These are phyloP conservation scores for Albatrellus sp. DNA, from an alignment of 1,284 basidiomycete species.

Conservation along the genomic window DNA sequence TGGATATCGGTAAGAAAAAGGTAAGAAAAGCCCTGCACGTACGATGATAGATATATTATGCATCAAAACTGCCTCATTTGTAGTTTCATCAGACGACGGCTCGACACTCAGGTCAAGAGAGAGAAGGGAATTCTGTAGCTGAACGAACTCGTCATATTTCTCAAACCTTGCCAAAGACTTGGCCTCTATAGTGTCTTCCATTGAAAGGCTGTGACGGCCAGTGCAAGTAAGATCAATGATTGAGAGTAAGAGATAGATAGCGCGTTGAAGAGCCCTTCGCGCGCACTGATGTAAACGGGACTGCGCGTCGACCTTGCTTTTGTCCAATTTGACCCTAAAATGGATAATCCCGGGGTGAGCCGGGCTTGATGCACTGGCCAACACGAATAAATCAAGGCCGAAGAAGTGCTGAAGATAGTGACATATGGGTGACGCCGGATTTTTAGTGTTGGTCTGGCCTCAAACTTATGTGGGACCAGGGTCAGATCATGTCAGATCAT, in stretches of 20 bases:
- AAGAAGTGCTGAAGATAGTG: too few species aligned
- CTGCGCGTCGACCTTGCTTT: too few species aligned
- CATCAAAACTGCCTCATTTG: conserved; percentile 28
- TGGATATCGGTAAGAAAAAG: not conserved
- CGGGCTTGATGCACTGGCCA: too few species aligned
- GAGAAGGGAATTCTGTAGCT: conserved; percentile 40
- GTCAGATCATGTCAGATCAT: too few species aligned
- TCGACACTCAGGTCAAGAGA: conserved; percentile 32
- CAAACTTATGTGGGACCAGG: too few species aligned
- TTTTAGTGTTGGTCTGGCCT: too few species aligned
- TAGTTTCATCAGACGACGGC: conserved; percentile 35
- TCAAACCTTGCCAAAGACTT: conserved; percentile 48
- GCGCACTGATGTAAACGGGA: too few species aligned
- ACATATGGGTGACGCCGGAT: too few species aligned
- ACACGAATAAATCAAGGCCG: too few species aligned
- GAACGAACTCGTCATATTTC: conserved; percentile 43
- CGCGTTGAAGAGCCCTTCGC: too few species aligned
- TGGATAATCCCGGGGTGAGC: too few species aligned
- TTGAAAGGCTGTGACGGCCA: not conserved
- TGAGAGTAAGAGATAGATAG: not conserved
- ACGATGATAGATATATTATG: conserved; percentile 34
- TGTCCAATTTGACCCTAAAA: too few species aligned
- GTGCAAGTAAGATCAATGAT: not conserved
- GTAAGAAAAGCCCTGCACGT: conserved; percentile 13
- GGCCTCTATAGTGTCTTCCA: conserved; percentile 19